phyloP scores from a whole-genome alignment of 2,329 filamentous ascomycete species.

The Cladobotryum protrusum region DNA sequence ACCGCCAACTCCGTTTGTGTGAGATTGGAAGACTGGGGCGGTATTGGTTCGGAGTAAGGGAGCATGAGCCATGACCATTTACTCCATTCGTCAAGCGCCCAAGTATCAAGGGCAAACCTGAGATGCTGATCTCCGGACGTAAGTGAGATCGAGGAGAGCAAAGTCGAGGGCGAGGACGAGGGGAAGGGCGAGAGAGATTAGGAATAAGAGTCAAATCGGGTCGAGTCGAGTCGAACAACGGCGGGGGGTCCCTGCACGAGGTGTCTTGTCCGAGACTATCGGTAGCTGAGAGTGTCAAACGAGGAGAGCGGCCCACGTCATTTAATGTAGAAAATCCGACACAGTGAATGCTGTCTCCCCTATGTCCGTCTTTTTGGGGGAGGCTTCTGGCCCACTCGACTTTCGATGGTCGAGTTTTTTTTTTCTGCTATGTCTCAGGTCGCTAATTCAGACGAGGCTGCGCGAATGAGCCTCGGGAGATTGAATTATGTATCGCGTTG shows the following conservation, averaged over 20 bases:
- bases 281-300: too few species aligned
- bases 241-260: too few species aligned
- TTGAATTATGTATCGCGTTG: background rate
- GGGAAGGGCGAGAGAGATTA: background rate
- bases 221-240: too few species aligned
- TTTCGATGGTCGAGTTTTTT: background rate
- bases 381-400: background rate
- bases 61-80: slow-evolving; percentile 52
- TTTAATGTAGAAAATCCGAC: too few species aligned
- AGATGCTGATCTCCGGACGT: background rate
- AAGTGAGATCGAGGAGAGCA: background rate
- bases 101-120: slow-evolving; percentile 3
- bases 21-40: slow-evolving; percentile 47
- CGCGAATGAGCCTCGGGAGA: background rate
- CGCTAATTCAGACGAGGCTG: background rate
- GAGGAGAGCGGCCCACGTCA: too few species aligned
- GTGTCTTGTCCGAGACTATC: too few species aligned
- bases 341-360: too few species aligned
- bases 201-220: too few species aligned
- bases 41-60: slow-evolving; percentile 54
- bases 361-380: background rate
- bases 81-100: slow-evolving; percentile 34
- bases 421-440: background rate
- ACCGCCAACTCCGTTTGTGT: slow-evolving; percentile 40
- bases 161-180: too few species aligned